Evolutionary conservation across 352 stramenopile species (phyloP), one percentile per base, ranked within the genome.

Genomic region (Phytophthora citrophthora): DNA sequence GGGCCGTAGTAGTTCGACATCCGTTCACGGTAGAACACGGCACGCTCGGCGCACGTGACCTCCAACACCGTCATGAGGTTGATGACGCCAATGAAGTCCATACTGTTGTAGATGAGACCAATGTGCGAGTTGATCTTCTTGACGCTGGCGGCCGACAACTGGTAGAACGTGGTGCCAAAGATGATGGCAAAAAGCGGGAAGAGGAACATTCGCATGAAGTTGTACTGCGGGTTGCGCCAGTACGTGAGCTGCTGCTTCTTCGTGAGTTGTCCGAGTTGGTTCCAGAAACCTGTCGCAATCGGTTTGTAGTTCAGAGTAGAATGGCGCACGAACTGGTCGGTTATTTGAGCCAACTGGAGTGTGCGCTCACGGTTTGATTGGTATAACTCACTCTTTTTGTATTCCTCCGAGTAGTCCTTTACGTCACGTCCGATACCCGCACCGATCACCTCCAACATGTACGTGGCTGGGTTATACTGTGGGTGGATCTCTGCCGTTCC

Each of bases 381-480:
- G 39, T 20, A 72, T n/a, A 85, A 26, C n/a, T 67, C 24, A 12
- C 72, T 85, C 20, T 84, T 79, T 24, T 58, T 55, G 54, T 87
- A 83, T 38, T 87, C 78, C 6, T 76, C 40, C 18, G 75, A 76
- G 61, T 87, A 85, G 23, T 87, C 62, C 43, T 82, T 78, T 13
- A 76, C 75, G 47, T 98, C 76, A 46, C 72, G 72, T n/a, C 70
- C 77, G 50, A 88, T 83, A 64, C 80, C 87, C 24, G 87, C 84
- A 10, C 85, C 86, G 51, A 95, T 95, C 6, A 91, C 77, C 36
- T 96, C 89, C 2, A 98, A 74, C 86, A 98, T 97, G 75, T 87
- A 97, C 44, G 78, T 96, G 5, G 91, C 93, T 9, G 94, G 92
- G 75, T 98, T 98, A 64, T 90, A 87, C 58, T 86, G 74, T 5